A percentile compares a stretch with the other conserved stretches of the same genome.
phyloP scores from a whole-genome alignment of 805 yeast genomes.

The Candida jianshihensis region DNA sequence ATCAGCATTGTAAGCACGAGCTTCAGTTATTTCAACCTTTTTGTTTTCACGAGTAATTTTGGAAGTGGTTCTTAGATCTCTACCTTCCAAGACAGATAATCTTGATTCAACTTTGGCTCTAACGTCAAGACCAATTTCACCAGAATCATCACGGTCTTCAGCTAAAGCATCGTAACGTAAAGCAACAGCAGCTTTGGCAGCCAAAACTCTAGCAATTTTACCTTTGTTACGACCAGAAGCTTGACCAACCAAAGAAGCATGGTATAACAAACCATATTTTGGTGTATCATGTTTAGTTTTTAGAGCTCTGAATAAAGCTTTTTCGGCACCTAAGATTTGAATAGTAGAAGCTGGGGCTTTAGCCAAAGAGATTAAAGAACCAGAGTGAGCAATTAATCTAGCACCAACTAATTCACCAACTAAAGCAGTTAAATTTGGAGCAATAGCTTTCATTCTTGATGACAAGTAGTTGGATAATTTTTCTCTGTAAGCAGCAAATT shows the following conservation, averaged over 20 bases:
- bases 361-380: conserved; percentile 88
- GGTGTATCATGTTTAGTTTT: conserved; percentile 99
- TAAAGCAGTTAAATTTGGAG: conserved; percentile 91
- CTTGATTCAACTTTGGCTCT: conserved; percentile 93
- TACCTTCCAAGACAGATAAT: conserved; percentile 92
- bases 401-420: conserved; percentile 99
- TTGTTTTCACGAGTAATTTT: conserved; percentile 75
- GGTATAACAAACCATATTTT: conserved; percentile 94
- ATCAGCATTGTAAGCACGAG: conserved; percentile 88
- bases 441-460: conserved; percentile 97
- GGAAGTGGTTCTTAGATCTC: conserved; percentile 87
- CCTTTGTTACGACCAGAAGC: conserved; percentile 98
- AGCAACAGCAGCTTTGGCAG: conserved; percentile 97
- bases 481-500: conserved; percentile 93
- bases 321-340: conserved; percentile 98
- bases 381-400: conserved; percentile 94
- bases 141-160: conserved; percentile 94
- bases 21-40: conserved; percentile 80
- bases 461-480: conserved; percentile 86
- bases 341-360: conserved; percentile 98
- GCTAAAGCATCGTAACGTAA: conserved; percentile 94
- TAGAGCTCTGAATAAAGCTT: conserved; percentile 96
- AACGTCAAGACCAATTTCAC: conserved; percentile 86
- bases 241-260: conserved; percentile 95
- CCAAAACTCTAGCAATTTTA: conserved; percentile 96